Conservation (phyloP, 768 basidiomycete species). For the Pisolithus tinctorius region DNA sequence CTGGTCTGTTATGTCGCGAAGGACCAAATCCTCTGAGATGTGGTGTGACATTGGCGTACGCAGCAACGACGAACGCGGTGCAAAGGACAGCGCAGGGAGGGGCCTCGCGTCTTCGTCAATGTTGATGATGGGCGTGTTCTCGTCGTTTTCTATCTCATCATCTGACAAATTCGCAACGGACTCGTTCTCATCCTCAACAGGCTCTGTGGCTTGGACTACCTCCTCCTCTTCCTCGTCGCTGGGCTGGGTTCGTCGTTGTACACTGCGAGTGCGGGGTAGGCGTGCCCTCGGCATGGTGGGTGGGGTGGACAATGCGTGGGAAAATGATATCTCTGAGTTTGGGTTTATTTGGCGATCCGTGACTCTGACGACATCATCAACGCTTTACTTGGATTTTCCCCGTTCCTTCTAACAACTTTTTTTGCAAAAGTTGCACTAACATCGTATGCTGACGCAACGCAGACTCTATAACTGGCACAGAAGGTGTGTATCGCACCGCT, state of each 20-base stretch:
- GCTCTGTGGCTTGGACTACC: neutral
- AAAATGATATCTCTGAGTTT: neutral
- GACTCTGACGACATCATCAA: too few species aligned
- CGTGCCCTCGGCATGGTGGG: neutral
- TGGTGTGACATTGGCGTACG: conserved; percentile 20
- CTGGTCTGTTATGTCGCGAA: conserved; percentile 29
- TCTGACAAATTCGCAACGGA: neutral
- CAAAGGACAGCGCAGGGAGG: neutral
- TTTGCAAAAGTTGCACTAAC: too few species aligned
- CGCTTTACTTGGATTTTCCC: too few species aligned
- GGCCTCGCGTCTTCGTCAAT: conserved; percentile 11
- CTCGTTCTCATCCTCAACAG: neutral
- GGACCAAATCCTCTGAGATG: conserved; percentile 14
- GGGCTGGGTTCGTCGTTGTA: conserved; percentile 10
- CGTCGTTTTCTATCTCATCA: conserved; percentile 5
- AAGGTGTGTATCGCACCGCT: too few species aligned
- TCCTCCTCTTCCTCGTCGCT: neutral
- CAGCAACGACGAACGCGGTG: conserved; percentile 12
- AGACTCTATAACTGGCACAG: too few species aligned
- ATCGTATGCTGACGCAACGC: too few species aligned
- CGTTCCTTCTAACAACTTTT: too few species aligned
- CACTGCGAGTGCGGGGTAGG: conserved; percentile 11
- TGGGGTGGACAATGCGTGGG: conserved; percentile 14
- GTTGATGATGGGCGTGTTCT: conserved; percentile 11
- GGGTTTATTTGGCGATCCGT: too few species aligned